Base-by-base conservation (phyloP, 225 moss, liverwort and hornwort genomes). In the Physcomitrium patens region DNA sequence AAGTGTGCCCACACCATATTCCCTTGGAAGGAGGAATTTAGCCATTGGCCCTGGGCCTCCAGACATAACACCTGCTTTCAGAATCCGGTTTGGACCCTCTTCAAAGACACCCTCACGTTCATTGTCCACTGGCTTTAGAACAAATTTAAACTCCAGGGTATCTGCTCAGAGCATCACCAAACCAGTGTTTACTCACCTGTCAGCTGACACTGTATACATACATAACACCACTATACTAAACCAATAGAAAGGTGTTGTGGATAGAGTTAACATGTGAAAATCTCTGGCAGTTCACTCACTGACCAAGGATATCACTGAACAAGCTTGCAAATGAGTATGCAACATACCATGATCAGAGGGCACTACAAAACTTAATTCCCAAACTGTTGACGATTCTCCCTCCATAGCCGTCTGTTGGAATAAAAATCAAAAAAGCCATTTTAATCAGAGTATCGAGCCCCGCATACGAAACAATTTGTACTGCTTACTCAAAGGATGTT, bases 281-380 rank as follows among this genome's bases (percentile, higher is more conserved):
- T 37, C 63, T 55, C 64, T 77, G 10, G 18, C 28, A 46, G 37
- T 5, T 55, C 62, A 61, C 24, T 20, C 42, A 48, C 60, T 54
- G 42, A 60, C 57, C 57, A 31, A 66, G 13, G 28, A 77, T 76
- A 26, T 65, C 59, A 58, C 44, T 41, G 15, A 47, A 37, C 16
- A 77, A 20, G 41, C 51, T 44, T 59, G 22, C 65, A 76, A 73
- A 69, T 16, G 27, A 47, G 9, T 69, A 83, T 66, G 20, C 19
- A 65, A 6, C 14, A 56, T 83, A 93, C 95, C 95, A 44, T 86
- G 88, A 83, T 83, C 84, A 28, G 84, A 77, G 52, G 95, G 90
- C 56, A 95, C 88, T 59, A 95, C 87, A 80, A 95, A 89, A 82
- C 90, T 87, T 31, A 95, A 78, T 77, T 93, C 93, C 95, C 95